Percentiles rank a stretch among this genome's conserved stretches.
Conservation (phyloP, 2,329 filamentous ascomycete genomes). For the Aspergillus fumigatiaffinis region DNA sequence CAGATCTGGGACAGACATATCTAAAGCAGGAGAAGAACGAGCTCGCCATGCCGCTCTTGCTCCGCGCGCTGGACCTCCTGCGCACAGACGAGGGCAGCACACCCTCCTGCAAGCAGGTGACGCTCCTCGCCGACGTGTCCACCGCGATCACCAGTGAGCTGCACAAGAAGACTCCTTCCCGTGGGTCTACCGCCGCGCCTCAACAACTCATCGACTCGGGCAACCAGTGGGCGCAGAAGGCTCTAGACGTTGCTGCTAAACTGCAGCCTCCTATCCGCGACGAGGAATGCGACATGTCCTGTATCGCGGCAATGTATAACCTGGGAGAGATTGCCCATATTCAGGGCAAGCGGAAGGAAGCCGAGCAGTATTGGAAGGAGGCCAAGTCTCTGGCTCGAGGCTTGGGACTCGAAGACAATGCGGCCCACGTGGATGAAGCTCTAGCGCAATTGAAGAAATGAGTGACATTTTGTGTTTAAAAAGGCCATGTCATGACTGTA, state of each 20-base stretch:
- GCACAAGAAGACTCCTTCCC: slow-evolving; percentile 26
- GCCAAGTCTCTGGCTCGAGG: slow-evolving; percentile 56
- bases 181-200: slow-evolving; percentile 47
- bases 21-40: slow-evolving; percentile 70
- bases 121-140: slow-evolving; percentile 60
- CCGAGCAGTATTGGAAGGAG: slow-evolving; percentile 65
- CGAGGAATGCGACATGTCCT: slow-evolving; percentile 78
- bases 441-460: slow-evolving; percentile 29
- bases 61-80: slow-evolving; percentile 74
- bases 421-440: slow-evolving; percentile 25
- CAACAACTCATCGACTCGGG: slow-evolving; percentile 65
- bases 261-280: slow-evolving; percentile 65
- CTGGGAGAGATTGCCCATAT: slow-evolving; percentile 79
- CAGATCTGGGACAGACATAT: slow-evolving; percentile 73
- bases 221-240: slow-evolving; percentile 73
- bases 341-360: slow-evolving; percentile 61
- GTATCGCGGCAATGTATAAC: slow-evolving; percentile 79
- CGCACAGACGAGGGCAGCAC: slow-evolving; percentile 41
- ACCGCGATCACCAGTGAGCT: slow-evolving; percentile 44
- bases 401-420: slow-evolving; percentile 37
- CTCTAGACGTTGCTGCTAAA: slow-evolving; percentile 61
- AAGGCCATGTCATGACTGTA: neutral
- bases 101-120: slow-evolving; percentile 69
- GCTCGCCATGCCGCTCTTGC: slow-evolving; percentile 78
- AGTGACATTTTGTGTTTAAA: neutral